Conservation (phyloP, 225 moss, liverwort and hornwort genomes). For the Marchantia paleacea region DNA sequence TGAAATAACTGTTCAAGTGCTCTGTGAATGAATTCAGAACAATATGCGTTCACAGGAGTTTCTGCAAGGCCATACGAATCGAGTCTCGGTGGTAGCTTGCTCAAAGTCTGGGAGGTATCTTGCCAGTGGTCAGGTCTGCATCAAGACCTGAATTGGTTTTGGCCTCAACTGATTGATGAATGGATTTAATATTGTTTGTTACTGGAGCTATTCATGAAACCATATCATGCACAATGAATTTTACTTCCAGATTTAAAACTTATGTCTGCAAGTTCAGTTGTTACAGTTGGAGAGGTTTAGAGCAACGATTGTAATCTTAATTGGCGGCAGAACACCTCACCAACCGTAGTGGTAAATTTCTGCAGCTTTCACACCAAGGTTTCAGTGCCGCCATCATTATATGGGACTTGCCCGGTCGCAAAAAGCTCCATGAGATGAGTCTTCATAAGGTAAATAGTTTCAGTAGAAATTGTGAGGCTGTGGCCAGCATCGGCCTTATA, state of each 20-base stretch:
- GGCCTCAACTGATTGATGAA: not conserved
- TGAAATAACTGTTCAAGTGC: not conserved
- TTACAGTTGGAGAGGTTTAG: not conserved
- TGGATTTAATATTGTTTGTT: not conserved
- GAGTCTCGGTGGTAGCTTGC: slow-evolving; percentile 67
- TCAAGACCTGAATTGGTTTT: not conserved
- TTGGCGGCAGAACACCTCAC: not conserved
- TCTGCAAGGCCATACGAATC: slow-evolving; percentile 81
- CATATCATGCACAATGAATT: not conserved
- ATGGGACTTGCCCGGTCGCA: slow-evolving; percentile 82
- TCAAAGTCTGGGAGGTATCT: slow-evolving; percentile 75
- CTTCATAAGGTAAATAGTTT: slow-evolving; percentile 70
- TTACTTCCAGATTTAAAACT: not conserved
- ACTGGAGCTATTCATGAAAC: not conserved
- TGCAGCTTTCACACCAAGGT: slow-evolving; percentile 81
- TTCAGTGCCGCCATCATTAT: slow-evolving; percentile 90
- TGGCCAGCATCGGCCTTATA: not conserved
- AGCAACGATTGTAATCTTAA: no score
- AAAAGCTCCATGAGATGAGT: slow-evolving; percentile 67
- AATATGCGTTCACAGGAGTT: slow-evolving; percentile 89
- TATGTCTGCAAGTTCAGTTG: not conserved
- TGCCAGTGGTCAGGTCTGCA: slow-evolving; percentile 81
- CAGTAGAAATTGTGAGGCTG: not conserved
- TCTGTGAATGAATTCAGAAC: slow-evolving; percentile 36
- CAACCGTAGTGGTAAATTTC: not conserved